These are phyloP conservation scores for Dactylellina cionopaga DNA, from an alignment of 2,329 filamentous ascomycete genomes.

Conservation along the genomic window DNA sequence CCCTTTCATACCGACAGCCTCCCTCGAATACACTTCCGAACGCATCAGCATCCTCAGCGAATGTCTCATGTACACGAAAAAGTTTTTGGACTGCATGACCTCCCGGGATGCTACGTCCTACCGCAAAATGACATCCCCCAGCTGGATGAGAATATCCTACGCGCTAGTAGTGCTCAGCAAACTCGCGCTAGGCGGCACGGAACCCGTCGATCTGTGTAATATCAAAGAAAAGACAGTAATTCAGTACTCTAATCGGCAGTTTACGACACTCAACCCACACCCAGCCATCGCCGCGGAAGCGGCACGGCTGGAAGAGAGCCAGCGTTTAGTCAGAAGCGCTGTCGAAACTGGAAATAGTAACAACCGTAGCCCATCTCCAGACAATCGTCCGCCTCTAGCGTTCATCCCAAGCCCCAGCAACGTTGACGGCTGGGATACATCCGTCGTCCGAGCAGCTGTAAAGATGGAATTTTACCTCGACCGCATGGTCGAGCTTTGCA, in stretches of 20 bases:
- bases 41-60: slow-evolving; percentile 43
- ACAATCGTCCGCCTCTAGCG: slow-evolving; percentile 12
- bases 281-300: slow-evolving; percentile 18
- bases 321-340: background rate
- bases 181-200: slow-evolving; percentile 38
- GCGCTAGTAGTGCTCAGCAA: slow-evolving; percentile 43
- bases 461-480: slow-evolving; percentile 48
- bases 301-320: slow-evolving; percentile 1
- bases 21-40: slow-evolving; percentile 40
- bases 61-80: slow-evolving; percentile 39
- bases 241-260: slow-evolving; percentile 32
- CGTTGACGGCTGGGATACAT: slow-evolving; percentile 49
- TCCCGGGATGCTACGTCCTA: slow-evolving; percentile 7
- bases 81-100: slow-evolving; percentile 39
- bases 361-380: slow-evolving; percentile 23
- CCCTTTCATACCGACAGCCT: slow-evolving; percentile 19
- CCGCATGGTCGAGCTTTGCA: slow-evolving; percentile 24
- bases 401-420: slow-evolving; percentile 25
- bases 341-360: background rate
- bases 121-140: slow-evolving; percentile 18
- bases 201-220: slow-evolving; percentile 43
- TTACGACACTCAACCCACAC: slow-evolving; percentile 33
- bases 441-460: slow-evolving; percentile 32
- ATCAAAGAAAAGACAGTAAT: slow-evolving; percentile 49
- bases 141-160: slow-evolving; percentile 47